Evolutionary conservation across 2,329 filamentous ascomycete species (phyloP).

Genomic region (Ceratocystis huliohia): DNA sequence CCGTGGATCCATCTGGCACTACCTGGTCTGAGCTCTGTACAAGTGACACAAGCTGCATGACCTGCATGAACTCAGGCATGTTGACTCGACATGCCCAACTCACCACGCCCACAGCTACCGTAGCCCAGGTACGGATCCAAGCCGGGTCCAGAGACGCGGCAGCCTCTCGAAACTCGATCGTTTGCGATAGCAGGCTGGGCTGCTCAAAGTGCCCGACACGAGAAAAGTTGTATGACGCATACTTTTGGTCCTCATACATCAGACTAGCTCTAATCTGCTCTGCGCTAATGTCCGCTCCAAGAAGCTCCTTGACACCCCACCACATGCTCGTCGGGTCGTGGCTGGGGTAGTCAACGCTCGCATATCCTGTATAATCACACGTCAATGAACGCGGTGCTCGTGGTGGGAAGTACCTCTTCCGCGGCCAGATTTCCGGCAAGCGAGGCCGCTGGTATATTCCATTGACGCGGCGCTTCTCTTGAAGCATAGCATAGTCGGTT

Average conservation of each 20-base stretch:
- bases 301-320: slow-evolving; percentile 24
- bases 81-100: slow-evolving; percentile 25
- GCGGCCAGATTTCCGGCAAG: slow-evolving; percentile 3
- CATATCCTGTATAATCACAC: not conserved
- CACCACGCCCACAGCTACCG: slow-evolving; percentile 28
- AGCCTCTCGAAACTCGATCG: slow-evolving; percentile 31
- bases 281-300: slow-evolving; percentile 24
- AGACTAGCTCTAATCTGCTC: slow-evolving; percentile 22
- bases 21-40: slow-evolving; percentile 21
- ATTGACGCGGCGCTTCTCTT: slow-evolving; percentile 1
- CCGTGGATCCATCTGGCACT: slow-evolving; percentile 17
- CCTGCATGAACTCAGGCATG: slow-evolving; percentile 26
- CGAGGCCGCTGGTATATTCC: slow-evolving; percentile 8
- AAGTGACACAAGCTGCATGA: slow-evolving; percentile 24
- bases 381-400: not conserved
- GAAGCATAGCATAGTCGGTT: not conserved
- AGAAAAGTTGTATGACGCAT: slow-evolving; percentile 11
- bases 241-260: slow-evolving; percentile 25
- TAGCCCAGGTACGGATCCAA: slow-evolving; percentile 29
- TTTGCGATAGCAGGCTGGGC: slow-evolving; percentile 14
- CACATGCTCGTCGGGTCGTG: slow-evolving; percentile 18
- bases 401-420: slow-evolving; percentile 10
- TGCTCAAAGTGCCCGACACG: not conserved
- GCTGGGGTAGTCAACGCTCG: not conserved
- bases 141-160: slow-evolving; percentile 27